Percentiles rank a stretch among this genome's conserved stretches.
phyloP scores from a whole-genome alignment of 371 early-diverging fungal species.

The Mucor piriformis region DNA sequence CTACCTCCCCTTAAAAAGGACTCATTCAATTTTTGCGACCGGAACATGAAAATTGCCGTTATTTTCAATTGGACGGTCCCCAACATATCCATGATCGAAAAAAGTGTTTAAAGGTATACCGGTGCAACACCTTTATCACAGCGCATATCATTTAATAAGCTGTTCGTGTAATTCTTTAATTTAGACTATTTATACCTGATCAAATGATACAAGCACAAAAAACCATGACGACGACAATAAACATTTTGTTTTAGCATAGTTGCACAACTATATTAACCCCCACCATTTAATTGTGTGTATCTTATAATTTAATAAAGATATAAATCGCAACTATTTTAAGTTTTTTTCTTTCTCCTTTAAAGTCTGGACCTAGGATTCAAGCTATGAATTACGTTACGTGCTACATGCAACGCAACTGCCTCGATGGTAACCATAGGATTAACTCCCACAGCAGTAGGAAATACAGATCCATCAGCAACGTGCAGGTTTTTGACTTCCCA shows the following conservation, averaged over 20 bases:
- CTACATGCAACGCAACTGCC: slow-evolving; percentile 5
- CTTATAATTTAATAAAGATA: too few relatives aligned
- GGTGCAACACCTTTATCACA: too few relatives aligned
- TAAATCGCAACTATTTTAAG: slow-evolving; percentile 49
- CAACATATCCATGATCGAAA: neutral
- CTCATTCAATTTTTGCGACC: slow-evolving; percentile 4
- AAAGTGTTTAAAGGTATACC: neutral
- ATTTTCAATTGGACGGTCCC: too few relatives aligned
- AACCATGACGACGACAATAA: neutral
- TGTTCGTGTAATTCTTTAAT: neutral
- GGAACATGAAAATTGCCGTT: too few relatives aligned
- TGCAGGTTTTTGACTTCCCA: slow-evolving; percentile 73
- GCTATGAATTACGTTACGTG: too few relatives aligned
- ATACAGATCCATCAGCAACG: slow-evolving; percentile 69
- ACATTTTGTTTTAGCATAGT: too few relatives aligned
- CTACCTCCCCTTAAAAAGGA: slow-evolving; percentile 15
- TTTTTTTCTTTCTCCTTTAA: too few relatives aligned
- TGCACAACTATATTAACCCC: too few relatives aligned
- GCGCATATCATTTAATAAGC: too few relatives aligned
- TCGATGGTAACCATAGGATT: slow-evolving; percentile 73
- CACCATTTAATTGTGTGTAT: too few relatives aligned
- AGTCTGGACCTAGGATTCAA: too few relatives aligned
- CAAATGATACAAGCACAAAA: too few relatives aligned
- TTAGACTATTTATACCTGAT: neutral
- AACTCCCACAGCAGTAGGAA: slow-evolving; percentile 65